These are phyloP conservation scores for Candida takata DNA, from an alignment of 805 yeast species.

Conservation along the genomic window DNA sequence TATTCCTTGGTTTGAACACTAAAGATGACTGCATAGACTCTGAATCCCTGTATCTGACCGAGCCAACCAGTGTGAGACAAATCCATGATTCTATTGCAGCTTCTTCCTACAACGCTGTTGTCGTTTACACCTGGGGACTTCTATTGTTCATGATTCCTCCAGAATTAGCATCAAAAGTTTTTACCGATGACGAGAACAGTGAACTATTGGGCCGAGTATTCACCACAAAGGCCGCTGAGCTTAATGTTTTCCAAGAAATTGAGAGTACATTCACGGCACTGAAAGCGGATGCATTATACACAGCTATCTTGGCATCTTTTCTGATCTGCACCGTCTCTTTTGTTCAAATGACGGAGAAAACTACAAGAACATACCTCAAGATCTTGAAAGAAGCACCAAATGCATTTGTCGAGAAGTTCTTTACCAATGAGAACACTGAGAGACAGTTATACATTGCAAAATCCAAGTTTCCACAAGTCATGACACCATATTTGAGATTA, in stretches of 20 bases:
- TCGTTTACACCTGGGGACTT: constrained; percentile 63
- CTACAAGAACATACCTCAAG: constrained; percentile 25
- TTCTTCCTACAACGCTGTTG: constrained; percentile 37
- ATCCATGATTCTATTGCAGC: constrained; percentile 35
- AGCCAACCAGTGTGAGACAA: constrained; percentile 30
- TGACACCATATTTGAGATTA: constrained; percentile 54
- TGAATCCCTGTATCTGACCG: constrained; percentile 33
- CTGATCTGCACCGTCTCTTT: constrained; percentile 33
- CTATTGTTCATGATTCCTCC: constrained; percentile 43
- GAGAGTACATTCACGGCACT: constrained; percentile 34
- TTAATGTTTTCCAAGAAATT: constrained; percentile 42
- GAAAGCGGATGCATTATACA: constrained; percentile 42
- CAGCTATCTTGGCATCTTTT: constrained; percentile 36
- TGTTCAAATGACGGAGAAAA: constrained; percentile 36
- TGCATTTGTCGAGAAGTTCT: constrained; percentile 33
- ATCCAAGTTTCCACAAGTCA: constrained; percentile 67
- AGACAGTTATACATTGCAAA: constrained; percentile 38
- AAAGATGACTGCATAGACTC: constrained; percentile 36
- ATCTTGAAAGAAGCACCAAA: constrained; percentile 27
- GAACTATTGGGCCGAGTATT: constrained; percentile 7
- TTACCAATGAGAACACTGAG: constrained; percentile 28
- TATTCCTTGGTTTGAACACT: constrained; percentile 51
- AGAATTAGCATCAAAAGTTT: constrained; percentile 35
- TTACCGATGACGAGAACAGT: constrained; percentile 21
- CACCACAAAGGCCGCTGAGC: constrained; percentile 26